Evolutionary conservation across 345 rosid species (phyloP), one percentile per base, ranked within the genome.

Genomic region (Eutrema japonicum): DNA sequence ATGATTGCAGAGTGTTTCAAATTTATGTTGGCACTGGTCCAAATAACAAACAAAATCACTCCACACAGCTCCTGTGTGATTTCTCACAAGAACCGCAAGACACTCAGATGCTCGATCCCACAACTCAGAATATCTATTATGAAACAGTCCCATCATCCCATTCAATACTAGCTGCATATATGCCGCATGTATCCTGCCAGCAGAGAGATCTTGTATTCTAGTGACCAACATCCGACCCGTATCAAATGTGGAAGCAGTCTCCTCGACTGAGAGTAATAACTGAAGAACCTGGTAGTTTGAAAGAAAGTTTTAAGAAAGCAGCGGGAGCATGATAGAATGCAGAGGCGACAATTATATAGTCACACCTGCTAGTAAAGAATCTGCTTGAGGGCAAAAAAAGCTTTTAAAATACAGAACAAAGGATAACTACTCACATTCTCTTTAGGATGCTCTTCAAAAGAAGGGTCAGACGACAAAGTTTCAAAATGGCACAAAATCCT

Each of bases 61-160:
- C 99, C 97, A 88, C 40, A 86, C 82, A 36, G 75, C 83, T 59
- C 59, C 72, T 42, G 53, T 53, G 65, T 95, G 83, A 66, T 84
- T 83, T 73, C 78, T 80, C 55, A 92, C 36, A 40, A 92, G 81
- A 77, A 84, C 79, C 13, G 82, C 86, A 74, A 92, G 91, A 81
- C 99, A 95, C 64, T 90, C 89, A 22, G 89, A 81, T 52, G 87
- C 87, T 48, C 87, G 85, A 73, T 58, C 78, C 93, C 99, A 90
- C 69, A 88, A 64, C 67, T 66, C 72, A 77, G 82, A 81, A 73
- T 87, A 89, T 64, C 89, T 83, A 76, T 80, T 90, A 78, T 92
- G 84, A 68, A 89, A 85, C 22, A 92, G 75, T 68, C 97, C 99
- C 66, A 90, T 74, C 62, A 90, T 33, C 61, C 89, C 96, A 81